Evolutionary conservation across 1,139 yeast genomes (phyloP), one percentile per base, ranked within the genome.

Genomic region (Diutina siamensis): DNA sequence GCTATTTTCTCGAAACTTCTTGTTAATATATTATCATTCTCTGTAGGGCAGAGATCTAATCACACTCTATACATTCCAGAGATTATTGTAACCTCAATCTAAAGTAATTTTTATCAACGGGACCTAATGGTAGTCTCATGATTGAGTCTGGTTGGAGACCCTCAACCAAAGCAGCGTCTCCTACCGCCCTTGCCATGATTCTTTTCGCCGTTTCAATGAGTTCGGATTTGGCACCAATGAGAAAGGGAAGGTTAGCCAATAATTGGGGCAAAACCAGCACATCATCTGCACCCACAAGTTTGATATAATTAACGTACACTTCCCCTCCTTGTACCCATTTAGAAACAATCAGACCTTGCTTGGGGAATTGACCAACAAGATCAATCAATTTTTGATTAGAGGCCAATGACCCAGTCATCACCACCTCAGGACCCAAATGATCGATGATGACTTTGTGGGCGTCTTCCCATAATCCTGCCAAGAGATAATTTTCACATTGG

Each of bases 391-490:
- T 18, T 10, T 15, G 12, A 7, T 27, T 17, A 13, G 18, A 17
- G 4, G 4, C 12, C 34, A 5, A n/a, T 3, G 42, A 20, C 9
- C 31, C 42, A 22, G 32, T 38, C 15, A 25, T 38, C 31, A 22
- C 42, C 13, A 38, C 31, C n/a, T 38, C 42, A 20, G 42, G 42
- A n/a, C 42, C 42, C 32, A 38, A 38, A 25, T 25, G 33, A 17
- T 22, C 10, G 7, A 25, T 13, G 4, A 38, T 38, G 15, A 38
- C 32, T 18, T 25, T 20, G n/a, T 38, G 28, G 32, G 42, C 32
- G 4, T 22, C 21, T n/a, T 25, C 32, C 31, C 32, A 38, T 13
- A 38, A 15, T 4, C 28, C 31, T 4, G 42, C 42, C 13, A 20
- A 13, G 7, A 38, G n/a, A 17, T 25, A 25, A 17, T 38, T 12